These are phyloP conservation scores for Meyerozyma smithsonii DNA, from an alignment of 1,139 yeast species.

Conservation along the genomic window DNA sequence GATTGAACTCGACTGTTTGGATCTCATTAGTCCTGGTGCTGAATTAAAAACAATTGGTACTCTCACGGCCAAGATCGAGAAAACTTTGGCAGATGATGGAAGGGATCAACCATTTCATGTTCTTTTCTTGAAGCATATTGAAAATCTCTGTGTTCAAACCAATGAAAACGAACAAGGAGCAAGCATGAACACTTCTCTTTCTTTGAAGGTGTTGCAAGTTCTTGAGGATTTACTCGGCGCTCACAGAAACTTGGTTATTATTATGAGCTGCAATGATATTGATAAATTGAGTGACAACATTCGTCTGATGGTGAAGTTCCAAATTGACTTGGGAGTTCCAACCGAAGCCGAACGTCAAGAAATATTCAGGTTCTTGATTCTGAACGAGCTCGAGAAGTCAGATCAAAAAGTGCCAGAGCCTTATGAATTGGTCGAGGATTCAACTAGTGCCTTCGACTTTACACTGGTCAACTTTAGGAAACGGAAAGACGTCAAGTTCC, in stretches of 20 bases:
- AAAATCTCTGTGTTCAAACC: conserved; percentile 62
- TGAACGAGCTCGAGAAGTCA: conserved; percentile 4
- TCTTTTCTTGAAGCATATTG: conserved; percentile 68
- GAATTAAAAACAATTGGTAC: conserved; percentile 78
- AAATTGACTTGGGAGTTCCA: conserved; percentile 73
- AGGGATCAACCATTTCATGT: conserved; percentile 29
- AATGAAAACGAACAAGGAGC: conserved; percentile 62
- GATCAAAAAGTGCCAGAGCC: conserved; percentile 9
- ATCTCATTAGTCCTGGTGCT: conserved; percentile 59
- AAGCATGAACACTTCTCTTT: conserved; percentile 47
- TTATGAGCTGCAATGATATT: conserved; percentile 68
- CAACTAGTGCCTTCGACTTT: conserved; percentile 16
- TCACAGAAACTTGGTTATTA: conserved; percentile 43
- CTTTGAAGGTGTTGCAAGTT: conserved; percentile 56
- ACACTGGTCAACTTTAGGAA: conserved; percentile 20
- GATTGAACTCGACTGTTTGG: conserved; percentile 66
- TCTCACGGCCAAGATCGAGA: conserved; percentile 71
- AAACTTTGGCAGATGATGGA: conserved; percentile 23
- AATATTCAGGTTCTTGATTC: conserved; percentile 52
- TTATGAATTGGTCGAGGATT: conserved; percentile 17
- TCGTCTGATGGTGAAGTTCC: conserved; percentile 71
- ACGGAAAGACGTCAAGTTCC: conserved; percentile 54
- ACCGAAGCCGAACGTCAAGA: conserved; percentile 64
- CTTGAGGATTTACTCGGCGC: conserved; percentile 48
- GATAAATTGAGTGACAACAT: conserved; percentile 67